Percentiles rank a stretch among this genome's conserved stretches.
phyloP scores from a whole-genome alignment of 345 rosid genomes.

The Garcia nutans region DNA sequence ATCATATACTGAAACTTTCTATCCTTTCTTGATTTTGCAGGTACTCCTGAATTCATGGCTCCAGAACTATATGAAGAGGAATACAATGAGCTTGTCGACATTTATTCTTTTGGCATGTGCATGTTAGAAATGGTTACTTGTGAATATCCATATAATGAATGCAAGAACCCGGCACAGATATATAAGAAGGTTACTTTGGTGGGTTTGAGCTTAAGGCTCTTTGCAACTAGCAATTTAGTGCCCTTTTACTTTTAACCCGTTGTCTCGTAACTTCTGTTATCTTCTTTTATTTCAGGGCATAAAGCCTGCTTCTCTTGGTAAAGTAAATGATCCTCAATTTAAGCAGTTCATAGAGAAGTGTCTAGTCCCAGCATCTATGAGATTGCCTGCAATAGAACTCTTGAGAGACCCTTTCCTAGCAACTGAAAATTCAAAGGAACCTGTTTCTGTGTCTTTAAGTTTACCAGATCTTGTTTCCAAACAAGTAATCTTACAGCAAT shows the following conservation, averaged over 20 bases:
- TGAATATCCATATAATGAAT: too few species aligned
- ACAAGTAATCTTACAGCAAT: slow-evolving; percentile 26
- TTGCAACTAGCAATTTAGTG: background rate
- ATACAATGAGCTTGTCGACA: too few species aligned
- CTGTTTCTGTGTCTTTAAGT: slow-evolving; percentile 55
- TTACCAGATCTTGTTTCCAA: slow-evolving; percentile 6
- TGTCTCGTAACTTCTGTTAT: background rate
- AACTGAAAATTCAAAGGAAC: slow-evolving; percentile 37
- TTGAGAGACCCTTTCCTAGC: slow-evolving; percentile 66
- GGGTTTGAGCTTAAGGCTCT: background rate
- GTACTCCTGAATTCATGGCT: too few species aligned
- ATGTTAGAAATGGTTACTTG: too few species aligned
- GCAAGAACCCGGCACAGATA: too few species aligned
- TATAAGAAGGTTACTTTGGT: too few species aligned
- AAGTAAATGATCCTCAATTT: slow-evolving; percentile 65
- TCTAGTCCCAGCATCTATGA: slow-evolving; percentile 68
- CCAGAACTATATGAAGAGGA: too few species aligned
- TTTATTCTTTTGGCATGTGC: too few species aligned
- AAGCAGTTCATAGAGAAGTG: slow-evolving; percentile 85
- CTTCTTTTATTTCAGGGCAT: slow-evolving; percentile 48
- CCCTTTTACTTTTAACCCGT: background rate
- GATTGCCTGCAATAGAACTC: slow-evolving; percentile 79
- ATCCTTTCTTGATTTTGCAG: too few species aligned
- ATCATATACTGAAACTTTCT: too few species aligned
- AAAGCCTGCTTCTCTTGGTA: slow-evolving; percentile 71